Evolutionary conservation across 495 filamentous ascomycete species (phyloP).

Genomic region (Aspergillus wentii): DNA sequence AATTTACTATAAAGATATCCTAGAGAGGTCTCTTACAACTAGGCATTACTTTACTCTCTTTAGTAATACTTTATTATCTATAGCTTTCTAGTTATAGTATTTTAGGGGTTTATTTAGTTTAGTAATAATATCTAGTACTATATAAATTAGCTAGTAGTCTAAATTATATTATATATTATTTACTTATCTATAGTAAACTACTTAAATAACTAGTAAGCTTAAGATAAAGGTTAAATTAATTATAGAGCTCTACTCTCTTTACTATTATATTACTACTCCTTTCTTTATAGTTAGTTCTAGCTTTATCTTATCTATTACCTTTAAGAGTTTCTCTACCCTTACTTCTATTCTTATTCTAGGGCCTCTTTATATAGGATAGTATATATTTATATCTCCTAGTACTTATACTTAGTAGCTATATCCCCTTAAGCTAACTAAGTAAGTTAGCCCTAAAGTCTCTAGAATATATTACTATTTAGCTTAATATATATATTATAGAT

Average conservation of each 20-base stretch:
- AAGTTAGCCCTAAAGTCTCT: too few relatives aligned
- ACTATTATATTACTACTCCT: too few relatives aligned
- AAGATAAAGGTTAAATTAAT: too few relatives aligned
- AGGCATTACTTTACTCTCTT: neutral
- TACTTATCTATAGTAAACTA: too few relatives aligned
- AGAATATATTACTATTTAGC: neutral
- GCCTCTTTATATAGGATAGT: slow-evolving; percentile 1
- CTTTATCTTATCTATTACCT: neutral
- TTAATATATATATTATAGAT: neutral
- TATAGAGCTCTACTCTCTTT: too few relatives aligned
- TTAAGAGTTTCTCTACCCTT: slow-evolving; percentile 1
- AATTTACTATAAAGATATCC: neutral
- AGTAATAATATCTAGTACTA: too few relatives aligned
- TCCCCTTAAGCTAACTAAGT: neutral
- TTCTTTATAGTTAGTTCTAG: neutral
- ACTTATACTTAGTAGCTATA: neutral
- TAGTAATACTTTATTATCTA: neutral
- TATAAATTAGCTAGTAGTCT: too few relatives aligned
- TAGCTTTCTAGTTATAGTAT: too few relatives aligned
- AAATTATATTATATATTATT: too few relatives aligned
- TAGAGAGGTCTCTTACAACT: neutral
- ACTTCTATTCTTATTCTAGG: neutral
- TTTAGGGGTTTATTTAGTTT: too few relatives aligned
- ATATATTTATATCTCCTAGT: neutral
- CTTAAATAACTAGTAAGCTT: too few relatives aligned